phyloP scores from a whole-genome alignment of 163 green algal genomes.

The Chlorella variabilis region DNA sequence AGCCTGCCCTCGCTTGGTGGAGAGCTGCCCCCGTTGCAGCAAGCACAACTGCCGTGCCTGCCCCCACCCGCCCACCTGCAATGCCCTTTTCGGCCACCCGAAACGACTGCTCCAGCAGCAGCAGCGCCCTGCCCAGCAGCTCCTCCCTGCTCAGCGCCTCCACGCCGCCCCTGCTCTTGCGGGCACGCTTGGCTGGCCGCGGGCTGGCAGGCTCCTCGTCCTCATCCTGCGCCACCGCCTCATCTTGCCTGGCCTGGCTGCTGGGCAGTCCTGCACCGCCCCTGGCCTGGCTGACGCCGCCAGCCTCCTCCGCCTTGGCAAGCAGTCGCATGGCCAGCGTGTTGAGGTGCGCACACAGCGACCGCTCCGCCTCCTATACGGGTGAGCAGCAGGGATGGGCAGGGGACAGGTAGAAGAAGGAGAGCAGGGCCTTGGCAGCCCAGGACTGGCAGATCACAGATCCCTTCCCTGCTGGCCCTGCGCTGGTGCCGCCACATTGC shows the following conservation, averaged over 20 bases:
- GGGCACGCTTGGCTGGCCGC: slow-evolving; percentile 21
- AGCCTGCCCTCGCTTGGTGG: no score
- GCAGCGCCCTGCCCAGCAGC: background rate
- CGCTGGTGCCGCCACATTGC: background rate
- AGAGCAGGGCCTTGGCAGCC: no score
- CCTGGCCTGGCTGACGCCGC: background rate
- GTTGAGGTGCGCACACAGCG: slow-evolving; percentile 71
- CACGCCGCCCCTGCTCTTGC: slow-evolving; percentile 12
- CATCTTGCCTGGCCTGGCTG: background rate
- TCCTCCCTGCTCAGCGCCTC: background rate
- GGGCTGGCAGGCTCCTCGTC: background rate
- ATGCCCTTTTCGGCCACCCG: slow-evolving; percentile 64
- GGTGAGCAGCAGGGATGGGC: background rate
- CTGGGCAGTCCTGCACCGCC: background rate
- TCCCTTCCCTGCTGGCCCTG: no score
- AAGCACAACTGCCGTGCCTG: no score
- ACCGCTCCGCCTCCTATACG: slow-evolving; percentile 64
- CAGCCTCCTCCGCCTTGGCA: slow-evolving; percentile 13
- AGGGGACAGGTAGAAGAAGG: background rate
- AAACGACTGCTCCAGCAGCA: slow-evolving; percentile 29
- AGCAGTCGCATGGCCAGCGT: slow-evolving; percentile 60
- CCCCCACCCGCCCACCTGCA: background rate
- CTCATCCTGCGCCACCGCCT: background rate
- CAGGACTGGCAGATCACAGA: no score
- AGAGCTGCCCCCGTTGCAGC: background rate